Evolutionary conservation across 306 rosid genomes (phyloP).

Genomic region (Cucumis hystrix): DNA sequence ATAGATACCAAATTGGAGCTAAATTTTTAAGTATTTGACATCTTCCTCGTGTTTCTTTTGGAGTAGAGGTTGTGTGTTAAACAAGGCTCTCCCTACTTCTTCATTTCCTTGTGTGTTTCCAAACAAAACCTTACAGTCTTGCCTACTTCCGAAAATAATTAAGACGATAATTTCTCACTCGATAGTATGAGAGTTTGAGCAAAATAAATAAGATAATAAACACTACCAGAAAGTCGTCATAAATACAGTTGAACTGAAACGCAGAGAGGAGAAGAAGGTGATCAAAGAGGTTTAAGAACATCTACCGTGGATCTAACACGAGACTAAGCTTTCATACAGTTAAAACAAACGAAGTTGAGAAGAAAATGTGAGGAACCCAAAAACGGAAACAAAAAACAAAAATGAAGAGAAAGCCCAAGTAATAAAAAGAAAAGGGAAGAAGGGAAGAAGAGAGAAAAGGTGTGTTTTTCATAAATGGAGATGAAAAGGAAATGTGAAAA

Average conservation of each 20-base stretch:
- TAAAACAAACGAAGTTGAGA: background rate
- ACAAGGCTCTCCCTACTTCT: conserved; percentile 24
- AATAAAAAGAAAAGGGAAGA: background rate
- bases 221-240: background rate
- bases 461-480: background rate
- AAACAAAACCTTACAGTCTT: conserved; percentile 65
- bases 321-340: background rate
- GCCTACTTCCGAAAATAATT: background rate
- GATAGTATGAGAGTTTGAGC: too few species aligned
- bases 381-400: background rate
- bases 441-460: background rate
- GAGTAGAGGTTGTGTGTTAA: too few species aligned
- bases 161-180: conserved; percentile 36
- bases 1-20: too few species aligned
- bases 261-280: too few species aligned
- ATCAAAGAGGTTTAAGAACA: background rate
- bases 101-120: conserved; percentile 81
- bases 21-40: too few species aligned
- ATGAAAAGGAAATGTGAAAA: too few species aligned
- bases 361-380: background rate
- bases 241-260: background rate
- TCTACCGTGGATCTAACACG: background rate
- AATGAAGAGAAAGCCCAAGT: background rate
- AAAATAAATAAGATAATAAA: background rate
- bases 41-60: too few species aligned